Base-by-base conservation (phyloP, 1,284 basidiomycete species). In the Irpex sp. region DNA sequence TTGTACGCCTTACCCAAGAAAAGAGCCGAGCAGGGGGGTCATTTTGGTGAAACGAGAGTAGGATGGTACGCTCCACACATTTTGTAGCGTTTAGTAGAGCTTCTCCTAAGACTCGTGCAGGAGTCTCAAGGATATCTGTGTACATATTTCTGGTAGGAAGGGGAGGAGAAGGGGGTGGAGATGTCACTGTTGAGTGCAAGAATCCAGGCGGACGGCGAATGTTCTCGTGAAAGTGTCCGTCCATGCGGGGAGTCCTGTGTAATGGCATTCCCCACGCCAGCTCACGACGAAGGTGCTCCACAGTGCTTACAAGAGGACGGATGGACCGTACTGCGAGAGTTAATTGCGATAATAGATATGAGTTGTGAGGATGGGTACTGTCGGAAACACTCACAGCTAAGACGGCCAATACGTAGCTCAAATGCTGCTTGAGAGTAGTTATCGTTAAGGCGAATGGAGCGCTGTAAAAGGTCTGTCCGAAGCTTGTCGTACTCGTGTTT, bases 371-470 rank as follows among this genome's bases (percentile, higher is more conserved):
- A 51, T 21, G 63, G 4, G 17, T 17, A 62, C 17, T 11, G 26
- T 51, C 37, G 7, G 49, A 17, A 17, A 40, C 38, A 62, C 78
- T 65, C 67, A 82, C 82, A 75, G 59, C 76, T 76, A 36, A 83
- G 71, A 37, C 81, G 76, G 15, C 82, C 82, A 7, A 83, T 64
- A 2, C 82, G 76, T 37, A 83, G 68, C 60, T 83, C 82, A 61
- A 83, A 83, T 0, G 77, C 76, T 17, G 81, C 80, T 65, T 81
- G 80, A 1, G 77, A 78, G 66, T 83, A 82, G 21, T 74, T 72
- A 40, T 76, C 71, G 61, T 81, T 78, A 38, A 84, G 70, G 40
- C 74, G 74, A 44, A 80, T 73, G 8, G 82, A 80, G 26, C 72
- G 72, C 40, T 72, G 68, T 1, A 82, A 68, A 2, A 83, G 68